Evolutionary conservation across 2,329 filamentous ascomycete genomes (phyloP).

Genomic region (Dothistroma pini): DNA sequence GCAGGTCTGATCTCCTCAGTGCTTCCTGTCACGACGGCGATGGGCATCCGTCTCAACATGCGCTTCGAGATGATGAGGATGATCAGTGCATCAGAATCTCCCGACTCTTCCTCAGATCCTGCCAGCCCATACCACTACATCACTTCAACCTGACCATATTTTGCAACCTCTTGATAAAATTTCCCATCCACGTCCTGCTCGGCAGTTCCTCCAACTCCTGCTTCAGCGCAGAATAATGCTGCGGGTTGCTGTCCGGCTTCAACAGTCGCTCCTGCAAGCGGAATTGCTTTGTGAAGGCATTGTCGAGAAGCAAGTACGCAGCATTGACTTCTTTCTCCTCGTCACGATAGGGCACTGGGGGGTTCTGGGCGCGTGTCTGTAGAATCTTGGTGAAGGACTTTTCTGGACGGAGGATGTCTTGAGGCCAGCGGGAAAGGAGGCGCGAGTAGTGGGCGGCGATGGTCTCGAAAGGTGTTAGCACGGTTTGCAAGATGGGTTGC

Average conservation of each 20-base stretch:
- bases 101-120: not conserved
- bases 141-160: constrained; percentile 47
- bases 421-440: constrained; percentile 49
- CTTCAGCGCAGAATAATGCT: constrained; percentile 52
- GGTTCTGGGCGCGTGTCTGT: constrained; percentile 38
- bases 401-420: constrained; percentile 48
- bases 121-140: not conserved
- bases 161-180: constrained; percentile 45
- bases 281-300: constrained; percentile 53
- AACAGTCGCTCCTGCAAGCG: constrained; percentile 47
- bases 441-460: constrained; percentile 49
- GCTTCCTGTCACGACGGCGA: too few species aligned
- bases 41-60: too few species aligned
- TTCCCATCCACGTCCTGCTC: constrained; percentile 44
- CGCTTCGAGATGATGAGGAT: too few species aligned
- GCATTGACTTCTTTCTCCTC: constrained; percentile 54
- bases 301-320: constrained; percentile 57
- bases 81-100: not conserved
- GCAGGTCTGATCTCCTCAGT: too few species aligned
- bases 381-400: constrained; percentile 45
- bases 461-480: constrained; percentile 5
- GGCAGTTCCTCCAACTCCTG: constrained; percentile 54
- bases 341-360: constrained; percentile 23
- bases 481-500: not conserved
- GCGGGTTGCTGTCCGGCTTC: constrained; percentile 49